phyloP scores from a whole-genome alignment of 805 yeast species.

The Saturnispora kantuleensis region DNA sequence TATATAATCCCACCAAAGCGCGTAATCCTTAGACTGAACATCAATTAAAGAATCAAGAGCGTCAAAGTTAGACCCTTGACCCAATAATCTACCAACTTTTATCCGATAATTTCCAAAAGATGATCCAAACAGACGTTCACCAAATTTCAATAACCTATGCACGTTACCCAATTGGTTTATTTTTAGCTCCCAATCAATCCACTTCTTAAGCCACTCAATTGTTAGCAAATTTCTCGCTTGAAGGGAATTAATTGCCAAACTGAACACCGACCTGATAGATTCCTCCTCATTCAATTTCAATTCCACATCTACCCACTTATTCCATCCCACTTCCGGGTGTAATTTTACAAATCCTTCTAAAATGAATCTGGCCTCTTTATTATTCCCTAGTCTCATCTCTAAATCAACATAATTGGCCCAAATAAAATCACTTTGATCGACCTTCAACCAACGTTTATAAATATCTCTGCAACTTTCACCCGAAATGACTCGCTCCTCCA shows the following conservation, averaged over 20 bases:
- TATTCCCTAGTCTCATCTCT: conserved; percentile 51
- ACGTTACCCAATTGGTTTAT: neutral
- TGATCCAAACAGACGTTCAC: conserved; percentile 2
- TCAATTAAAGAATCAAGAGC: neutral
- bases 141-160: conserved; percentile 1
- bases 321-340: conserved; percentile 54
- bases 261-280: conserved; percentile 54
- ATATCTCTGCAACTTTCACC: conserved; percentile 50
- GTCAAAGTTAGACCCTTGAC: neutral
- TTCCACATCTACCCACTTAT: conserved; percentile 69
- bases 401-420: conserved; percentile 71
- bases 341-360: conserved; percentile 46
- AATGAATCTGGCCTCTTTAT: conserved; percentile 46
- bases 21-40: conserved; percentile 49
- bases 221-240: conserved; percentile 20
- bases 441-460: conserved; percentile 66
- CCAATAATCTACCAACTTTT: neutral
- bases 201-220: neutral
- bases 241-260: conserved; percentile 53
- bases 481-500: conserved; percentile 72
- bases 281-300: conserved; percentile 34
- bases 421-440: conserved; percentile 61
- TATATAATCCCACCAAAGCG: conserved; percentile 75
- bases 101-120: neutral
- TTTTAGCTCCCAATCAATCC: conserved; percentile 7